These are phyloP conservation scores for Asterophora lycoperdoides DNA, from an alignment of 768 basidiomycete genomes.

Conservation along the genomic window DNA sequence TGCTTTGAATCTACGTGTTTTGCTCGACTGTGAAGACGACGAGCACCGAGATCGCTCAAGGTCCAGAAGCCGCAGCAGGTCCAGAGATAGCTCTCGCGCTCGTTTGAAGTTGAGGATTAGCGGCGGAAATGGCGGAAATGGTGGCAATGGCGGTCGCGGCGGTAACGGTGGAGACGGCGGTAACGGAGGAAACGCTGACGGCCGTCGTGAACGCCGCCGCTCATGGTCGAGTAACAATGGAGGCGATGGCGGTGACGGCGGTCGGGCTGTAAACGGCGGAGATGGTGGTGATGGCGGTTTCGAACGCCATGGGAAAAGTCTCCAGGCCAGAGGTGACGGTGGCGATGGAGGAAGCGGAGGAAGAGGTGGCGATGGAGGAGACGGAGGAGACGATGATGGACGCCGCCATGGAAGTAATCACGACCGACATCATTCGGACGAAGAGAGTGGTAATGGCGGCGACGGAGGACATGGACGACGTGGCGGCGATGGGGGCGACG, in stretches of 20 bases:
- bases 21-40: constrained; percentile 13
- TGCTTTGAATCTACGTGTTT: constrained; percentile 4
- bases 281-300: constrained; percentile 1
- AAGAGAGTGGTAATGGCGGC: not conserved
- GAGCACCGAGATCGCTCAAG: not conserved
- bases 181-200: not conserved
- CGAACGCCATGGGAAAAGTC: not conserved
- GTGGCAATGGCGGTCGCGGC: not conserved
- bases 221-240: too few species aligned
- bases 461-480: not conserved
- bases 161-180: not conserved
- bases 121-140: not conserved
- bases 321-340: not conserved
- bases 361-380: not conserved
- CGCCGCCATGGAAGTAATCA: not conserved
- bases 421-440: not conserved
- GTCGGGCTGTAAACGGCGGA: not conserved
- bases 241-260: not conserved
- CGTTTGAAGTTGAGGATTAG: not conserved
- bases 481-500: constrained; percentile 1
- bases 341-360: not conserved
- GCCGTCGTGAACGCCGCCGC: not conserved
- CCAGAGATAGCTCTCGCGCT: not conserved
- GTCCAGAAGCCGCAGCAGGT: constrained; percentile 3
- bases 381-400: not conserved